phyloP scores from a whole-genome alignment of 129 eudicot species.

The Solidago caesia region DNA sequence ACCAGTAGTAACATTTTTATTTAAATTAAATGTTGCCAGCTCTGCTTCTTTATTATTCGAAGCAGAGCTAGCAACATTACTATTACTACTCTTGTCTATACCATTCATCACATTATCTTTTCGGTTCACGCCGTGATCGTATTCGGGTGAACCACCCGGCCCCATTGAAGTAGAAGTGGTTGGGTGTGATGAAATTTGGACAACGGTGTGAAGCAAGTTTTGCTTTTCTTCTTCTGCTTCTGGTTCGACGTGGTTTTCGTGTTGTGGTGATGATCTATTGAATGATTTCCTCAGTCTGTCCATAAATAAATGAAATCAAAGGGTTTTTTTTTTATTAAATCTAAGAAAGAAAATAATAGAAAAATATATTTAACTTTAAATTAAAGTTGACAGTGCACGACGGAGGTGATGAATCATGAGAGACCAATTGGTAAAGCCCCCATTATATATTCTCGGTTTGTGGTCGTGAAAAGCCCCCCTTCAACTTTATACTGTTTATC shows the following conservation, averaged over 20 bases:
- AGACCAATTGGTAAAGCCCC: neutral
- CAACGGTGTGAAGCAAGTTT: slow-evolving; percentile 27
- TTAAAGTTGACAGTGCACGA: slow-evolving; percentile 9
- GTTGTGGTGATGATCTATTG: slow-evolving; percentile 19
- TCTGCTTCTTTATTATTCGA: slow-evolving; percentile 11
- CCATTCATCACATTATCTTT: neutral
- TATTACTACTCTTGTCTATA: slow-evolving; percentile 12
- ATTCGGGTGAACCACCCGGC: neutral
- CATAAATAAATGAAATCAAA: neutral
- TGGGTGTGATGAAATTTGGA: neutral
- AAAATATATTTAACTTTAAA: slow-evolving; percentile 3
- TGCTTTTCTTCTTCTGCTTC: slow-evolving; percentile 18
- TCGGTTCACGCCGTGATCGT: neutral
- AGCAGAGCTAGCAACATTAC: slow-evolving; percentile 21
- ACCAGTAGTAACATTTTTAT: too few relatives aligned
- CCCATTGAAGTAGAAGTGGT: neutral
- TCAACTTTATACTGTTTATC: neutral
- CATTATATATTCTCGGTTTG: neutral
- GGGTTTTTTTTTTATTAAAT: neutral
- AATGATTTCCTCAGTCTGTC: slow-evolving; percentile 26
- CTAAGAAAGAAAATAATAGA: neutral
- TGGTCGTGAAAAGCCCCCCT: neutral
- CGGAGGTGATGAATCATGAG: slow-evolving; percentile 28
- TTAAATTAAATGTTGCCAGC: slow-evolving; percentile 3
- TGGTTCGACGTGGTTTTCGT: slow-evolving; percentile 9